phyloP scores from a whole-genome alignment of 805 yeast genomes.

The Candida sonorensis region DNA sequence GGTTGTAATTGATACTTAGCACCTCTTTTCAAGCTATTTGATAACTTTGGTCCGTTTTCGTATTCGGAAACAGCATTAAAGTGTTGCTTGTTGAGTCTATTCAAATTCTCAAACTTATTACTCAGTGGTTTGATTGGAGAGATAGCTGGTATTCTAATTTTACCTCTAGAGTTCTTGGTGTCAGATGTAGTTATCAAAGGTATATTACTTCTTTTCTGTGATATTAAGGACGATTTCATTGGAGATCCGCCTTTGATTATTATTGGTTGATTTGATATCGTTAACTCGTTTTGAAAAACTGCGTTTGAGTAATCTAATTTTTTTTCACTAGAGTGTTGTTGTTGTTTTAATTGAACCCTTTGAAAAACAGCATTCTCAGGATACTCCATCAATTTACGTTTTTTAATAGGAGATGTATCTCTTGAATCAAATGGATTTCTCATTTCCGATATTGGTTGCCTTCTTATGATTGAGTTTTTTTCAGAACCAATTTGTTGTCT shows the following conservation, averaged over 20 bases:
- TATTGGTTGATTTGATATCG: slow-evolving; percentile 21
- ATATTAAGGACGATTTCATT: slow-evolving; percentile 13
- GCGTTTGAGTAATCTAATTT: slow-evolving; percentile 4
- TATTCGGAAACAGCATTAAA: too few species aligned
- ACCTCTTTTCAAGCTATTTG: too few species aligned
- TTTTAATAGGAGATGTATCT: slow-evolving; percentile 16
- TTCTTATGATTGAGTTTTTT: slow-evolving; percentile 17
- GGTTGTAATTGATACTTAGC: background rate
- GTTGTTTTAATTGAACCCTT: too few species aligned
- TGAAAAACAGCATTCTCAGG: too few species aligned
- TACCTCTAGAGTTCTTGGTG: background rate
- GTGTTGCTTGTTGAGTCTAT: too few species aligned
- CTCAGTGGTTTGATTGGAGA: background rate
- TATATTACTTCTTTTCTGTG: too few species aligned
- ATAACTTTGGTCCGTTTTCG: too few species aligned
- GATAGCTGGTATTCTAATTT: background rate
- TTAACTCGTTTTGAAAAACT: slow-evolving; percentile 7
- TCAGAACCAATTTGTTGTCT: too few species aligned
- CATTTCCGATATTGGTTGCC: slow-evolving; percentile 10
- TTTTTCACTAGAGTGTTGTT: slow-evolving; percentile 1
- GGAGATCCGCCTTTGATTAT: slow-evolving; percentile 25
- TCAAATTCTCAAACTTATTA: too few species aligned
- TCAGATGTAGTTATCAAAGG: background rate
- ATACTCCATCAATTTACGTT: slow-evolving; percentile 1
- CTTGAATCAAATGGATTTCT: slow-evolving; percentile 21